Evolutionary conservation across 1,284 basidiomycete species (phyloP).

Genomic region (Ceratobasidium sp.): DNA sequence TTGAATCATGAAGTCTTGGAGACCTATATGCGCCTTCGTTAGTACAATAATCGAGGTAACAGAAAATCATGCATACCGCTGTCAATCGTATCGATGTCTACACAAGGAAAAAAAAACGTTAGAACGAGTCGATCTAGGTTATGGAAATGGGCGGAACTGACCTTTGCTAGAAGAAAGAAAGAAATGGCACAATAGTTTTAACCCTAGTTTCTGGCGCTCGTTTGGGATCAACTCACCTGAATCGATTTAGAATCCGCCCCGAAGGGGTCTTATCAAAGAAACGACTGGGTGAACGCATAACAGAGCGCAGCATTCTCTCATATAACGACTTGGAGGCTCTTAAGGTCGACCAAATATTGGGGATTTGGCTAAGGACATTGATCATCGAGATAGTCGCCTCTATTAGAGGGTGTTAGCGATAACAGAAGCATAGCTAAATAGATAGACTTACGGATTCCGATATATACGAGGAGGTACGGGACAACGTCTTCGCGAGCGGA

Average conservation of each 20-base stretch:
- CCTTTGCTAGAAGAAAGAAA: background rate
- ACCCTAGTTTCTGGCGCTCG: background rate
- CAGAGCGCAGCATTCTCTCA: slow-evolving; percentile 41
- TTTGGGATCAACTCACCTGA: background rate
- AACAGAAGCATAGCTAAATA: too few relatives aligned
- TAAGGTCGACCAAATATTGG: slow-evolving; percentile 21
- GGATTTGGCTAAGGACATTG: slow-evolving; percentile 17
- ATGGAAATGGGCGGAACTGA: slow-evolving; percentile 14
- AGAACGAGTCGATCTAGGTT: background rate
- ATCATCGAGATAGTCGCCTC: slow-evolving; percentile 15
- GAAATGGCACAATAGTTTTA: too few relatives aligned
- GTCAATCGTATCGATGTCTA: slow-evolving; percentile 46
- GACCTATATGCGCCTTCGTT: background rate
- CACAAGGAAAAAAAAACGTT: background rate
- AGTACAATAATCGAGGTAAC: background rate
- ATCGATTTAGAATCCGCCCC: slow-evolving; percentile 26
- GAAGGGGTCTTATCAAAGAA: slow-evolving; percentile 47
- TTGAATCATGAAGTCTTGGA: background rate
- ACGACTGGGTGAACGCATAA: slow-evolving; percentile 42
- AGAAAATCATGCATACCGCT: background rate
- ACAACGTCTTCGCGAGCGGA: slow-evolving; percentile 32
- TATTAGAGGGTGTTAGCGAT: background rate
- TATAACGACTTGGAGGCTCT: slow-evolving; percentile 39
- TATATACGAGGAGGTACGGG: slow-evolving; percentile 38
- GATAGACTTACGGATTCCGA: slow-evolving; percentile 25